Percentiles rank a stretch among this genome's conserved stretches.
These are phyloP conservation scores for Erigeron canadensis DNA, from an alignment of 129 eudicot species.

Conservation along the genomic window DNA sequence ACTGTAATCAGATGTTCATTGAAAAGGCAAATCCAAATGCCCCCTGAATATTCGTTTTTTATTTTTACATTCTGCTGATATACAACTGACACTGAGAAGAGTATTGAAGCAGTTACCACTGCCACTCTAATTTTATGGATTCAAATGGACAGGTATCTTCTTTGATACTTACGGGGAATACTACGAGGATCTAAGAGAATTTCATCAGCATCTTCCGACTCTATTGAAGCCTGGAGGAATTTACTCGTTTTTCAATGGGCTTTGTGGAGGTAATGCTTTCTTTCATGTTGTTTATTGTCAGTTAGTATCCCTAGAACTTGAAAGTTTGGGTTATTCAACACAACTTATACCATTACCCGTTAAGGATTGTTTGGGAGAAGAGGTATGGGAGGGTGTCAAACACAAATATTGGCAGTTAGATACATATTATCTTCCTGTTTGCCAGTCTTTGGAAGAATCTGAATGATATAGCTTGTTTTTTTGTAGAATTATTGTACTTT, in stretches of 20 bases:
- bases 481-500: constrained; percentile 9
- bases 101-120: background rate
- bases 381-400: constrained; percentile 96
- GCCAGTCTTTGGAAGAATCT: constrained; percentile 62
- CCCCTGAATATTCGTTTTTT: background rate
- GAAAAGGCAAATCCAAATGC: background rate
- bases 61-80: constrained; percentile 3
- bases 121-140: constrained; percentile 12
- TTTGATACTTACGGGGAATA: constrained; percentile 99
- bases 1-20: background rate
- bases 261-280: constrained; percentile 95
- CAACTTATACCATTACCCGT: constrained; percentile 89
- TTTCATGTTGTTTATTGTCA: constrained; percentile 96
- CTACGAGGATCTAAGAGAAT: constrained; percentile 93
- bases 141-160: constrained; percentile 63
- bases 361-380: constrained; percentile 83
- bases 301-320: constrained; percentile 86
- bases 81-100: background rate
- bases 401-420: constrained; percentile 97
- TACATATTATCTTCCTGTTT: constrained; percentile 92
- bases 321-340: constrained; percentile 82
- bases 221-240: constrained; percentile 90
- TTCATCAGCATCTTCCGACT: constrained; percentile 82
- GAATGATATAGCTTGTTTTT: constrained; percentile 38
- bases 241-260: constrained; percentile 95